These are phyloP conservation scores for Phaeomoniella chlamydospora DNA, from an alignment of 2,329 filamentous ascomycete species.

Conservation along the genomic window DNA sequence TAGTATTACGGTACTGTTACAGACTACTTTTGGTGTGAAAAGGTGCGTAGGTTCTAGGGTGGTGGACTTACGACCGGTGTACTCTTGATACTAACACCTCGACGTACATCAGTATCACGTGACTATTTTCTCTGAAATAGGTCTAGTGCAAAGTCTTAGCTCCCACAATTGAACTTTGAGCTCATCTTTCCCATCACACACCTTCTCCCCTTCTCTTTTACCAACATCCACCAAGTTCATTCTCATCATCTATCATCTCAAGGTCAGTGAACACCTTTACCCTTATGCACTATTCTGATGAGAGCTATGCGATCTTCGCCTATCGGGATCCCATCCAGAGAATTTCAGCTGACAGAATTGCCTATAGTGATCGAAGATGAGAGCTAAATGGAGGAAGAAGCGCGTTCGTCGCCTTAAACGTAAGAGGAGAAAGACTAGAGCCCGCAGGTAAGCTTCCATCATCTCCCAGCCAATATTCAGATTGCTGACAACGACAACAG, in stretches of 20 bases:
- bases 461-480: background rate
- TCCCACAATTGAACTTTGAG: background rate
- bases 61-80: background rate
- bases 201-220: background rate
- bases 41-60: too few species aligned
- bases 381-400: constrained; percentile 99
- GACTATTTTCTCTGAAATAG: background rate
- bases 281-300: background rate
- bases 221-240: constrained; percentile 1
- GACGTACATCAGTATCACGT: background rate
- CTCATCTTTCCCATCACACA: background rate
- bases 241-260: constrained; percentile 2
- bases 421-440: constrained; percentile 99
- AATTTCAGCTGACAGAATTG: background rate
- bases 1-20: too few species aligned
- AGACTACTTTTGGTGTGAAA: background rate
- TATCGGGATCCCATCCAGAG: background rate
- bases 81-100: background rate
- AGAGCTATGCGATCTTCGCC: background rate
- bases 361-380: constrained; percentile 32
- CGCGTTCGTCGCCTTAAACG: constrained; percentile 96
- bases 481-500: constrained; percentile 28
- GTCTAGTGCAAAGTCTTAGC: background rate
- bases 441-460: constrained; percentile 63
- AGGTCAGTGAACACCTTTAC: background rate